phyloP scores from a whole-genome alignment of 73 alveolate genomes.

The Paramecium primaurelia region DNA sequence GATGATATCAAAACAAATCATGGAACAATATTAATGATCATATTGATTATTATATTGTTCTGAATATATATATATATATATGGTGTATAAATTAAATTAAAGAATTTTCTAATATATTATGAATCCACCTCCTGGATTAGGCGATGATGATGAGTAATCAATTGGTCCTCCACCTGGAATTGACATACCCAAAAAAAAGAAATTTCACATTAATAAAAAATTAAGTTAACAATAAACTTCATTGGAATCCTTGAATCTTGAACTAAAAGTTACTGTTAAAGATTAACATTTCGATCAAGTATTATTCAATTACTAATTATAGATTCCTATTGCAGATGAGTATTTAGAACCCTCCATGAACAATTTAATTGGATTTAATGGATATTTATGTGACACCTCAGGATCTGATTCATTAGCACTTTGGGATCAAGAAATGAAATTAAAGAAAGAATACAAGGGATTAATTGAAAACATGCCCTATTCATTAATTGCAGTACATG shows the following conservation, averaged over 20 bases:
- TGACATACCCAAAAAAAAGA: not conserved
- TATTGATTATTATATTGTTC: not conserved
- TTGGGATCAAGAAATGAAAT: not conserved
- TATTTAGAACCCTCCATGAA: conserved; percentile 18
- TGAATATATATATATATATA: not conserved
- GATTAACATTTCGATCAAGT: conserved; percentile 29
- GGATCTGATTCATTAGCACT: conserved; percentile 17
- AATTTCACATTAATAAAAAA: not conserved
- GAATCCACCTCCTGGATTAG: conserved; percentile 37
- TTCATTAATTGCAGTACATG: not conserved
- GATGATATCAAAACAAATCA: not conserved
- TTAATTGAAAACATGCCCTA: not conserved
- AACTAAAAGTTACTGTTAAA: not conserved
- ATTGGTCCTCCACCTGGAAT: conserved; percentile 40
- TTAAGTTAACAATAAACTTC: not conserved
- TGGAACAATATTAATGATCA: not conserved
- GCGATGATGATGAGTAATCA: not conserved
- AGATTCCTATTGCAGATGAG: not conserved
- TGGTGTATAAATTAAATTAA: not conserved
- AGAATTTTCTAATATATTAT: not conserved
- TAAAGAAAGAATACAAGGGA: not conserved
- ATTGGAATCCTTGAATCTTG: conserved; percentile 9
- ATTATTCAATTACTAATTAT: not conserved
- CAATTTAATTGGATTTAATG: not conserved
- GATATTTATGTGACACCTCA: not conserved